These are phyloP conservation scores for Mycosarcoma maydis DNA, from an alignment of 1,284 basidiomycete genomes.

Conservation along the genomic window DNA sequence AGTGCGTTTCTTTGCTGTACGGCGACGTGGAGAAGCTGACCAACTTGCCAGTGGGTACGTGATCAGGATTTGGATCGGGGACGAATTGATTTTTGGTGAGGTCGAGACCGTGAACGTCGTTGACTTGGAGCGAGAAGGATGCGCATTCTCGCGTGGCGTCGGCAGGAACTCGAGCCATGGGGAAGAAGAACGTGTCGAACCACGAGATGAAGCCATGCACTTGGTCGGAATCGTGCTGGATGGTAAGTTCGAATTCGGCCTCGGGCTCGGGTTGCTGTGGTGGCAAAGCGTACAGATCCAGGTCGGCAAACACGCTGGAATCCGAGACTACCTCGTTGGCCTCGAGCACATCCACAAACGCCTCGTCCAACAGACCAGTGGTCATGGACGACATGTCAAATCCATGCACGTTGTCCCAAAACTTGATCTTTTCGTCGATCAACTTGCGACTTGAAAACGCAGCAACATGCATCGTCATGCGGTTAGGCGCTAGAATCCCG, in stretches of 20 bases:
- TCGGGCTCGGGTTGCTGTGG: slow-evolving; percentile 66
- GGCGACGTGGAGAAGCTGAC: slow-evolving; percentile 93
- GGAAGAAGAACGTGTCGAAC: slow-evolving; percentile 67
- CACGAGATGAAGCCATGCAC: slow-evolving; percentile 62
- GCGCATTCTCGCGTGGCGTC: slow-evolving; percentile 27
- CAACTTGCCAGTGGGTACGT: no score
- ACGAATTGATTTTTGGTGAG: slow-evolving; percentile 77
- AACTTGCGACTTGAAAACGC: slow-evolving; percentile 81
- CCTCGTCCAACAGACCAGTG: slow-evolving; percentile 58
- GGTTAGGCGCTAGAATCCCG: slow-evolving; percentile 91
- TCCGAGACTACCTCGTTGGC: slow-evolving; percentile 43
- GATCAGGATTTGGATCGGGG: no score
- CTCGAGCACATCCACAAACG: slow-evolving; percentile 59
- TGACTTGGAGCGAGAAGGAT: slow-evolving; percentile 12
- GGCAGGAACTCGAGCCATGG: slow-evolving; percentile 8
- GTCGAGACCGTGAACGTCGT: slow-evolving; percentile 76
- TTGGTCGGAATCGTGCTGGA: slow-evolving; percentile 4
- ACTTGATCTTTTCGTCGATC: slow-evolving; percentile 81
- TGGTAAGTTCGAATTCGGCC: slow-evolving; percentile 42
- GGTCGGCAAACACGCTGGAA: slow-evolving; percentile 52
- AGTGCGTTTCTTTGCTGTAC: slow-evolving; percentile 86
- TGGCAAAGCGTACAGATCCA: slow-evolving; percentile 53
- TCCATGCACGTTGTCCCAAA: slow-evolving; percentile 92
- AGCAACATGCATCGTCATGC: slow-evolving; percentile 84
- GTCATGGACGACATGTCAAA: slow-evolving; percentile 63